Evolutionary conservation across 2,329 filamentous ascomycete genomes (phyloP), one percentile per base, ranked within the genome.

Genomic region (Metarhizium humberi): DNA sequence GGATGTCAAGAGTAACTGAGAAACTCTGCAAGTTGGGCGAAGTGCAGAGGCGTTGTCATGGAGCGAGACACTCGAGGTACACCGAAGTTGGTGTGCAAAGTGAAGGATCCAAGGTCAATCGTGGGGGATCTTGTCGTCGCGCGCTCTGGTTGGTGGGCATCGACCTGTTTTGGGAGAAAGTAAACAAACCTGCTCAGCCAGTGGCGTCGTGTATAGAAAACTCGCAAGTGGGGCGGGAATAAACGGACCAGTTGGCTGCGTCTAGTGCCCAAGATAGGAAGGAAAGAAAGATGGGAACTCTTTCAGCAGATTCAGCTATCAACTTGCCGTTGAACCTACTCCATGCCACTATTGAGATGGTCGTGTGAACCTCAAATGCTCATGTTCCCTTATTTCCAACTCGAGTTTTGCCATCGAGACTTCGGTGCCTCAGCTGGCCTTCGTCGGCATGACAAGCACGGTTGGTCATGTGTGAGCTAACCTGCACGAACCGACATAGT

Each of bases 131-230:
- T 53, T 43, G 48, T 53, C 58, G 56, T 54, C 50, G 36, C 57
- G 55, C 58, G 58, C 57, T 56, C 36, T 50, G 56, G 53, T 56
- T 53, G 53, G 60, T 61, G 50, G 34, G 42, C 3, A 43, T n/a
- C 20, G 8, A 46, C 11, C 65, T 64, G 62, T 65, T 69, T 69
- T 67, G 57, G 64, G 65, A 57, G 57, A 64, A 69, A 68, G 67
- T 69, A 69, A 69, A 69, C 67, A 69, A 69, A 69, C 59, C 59
- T 34, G 45, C 25, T 8, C 45, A 48, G 45, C 45, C 45, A 48
- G 25, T 48, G 32, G 32, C 25, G 25, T 7, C 10, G 32, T 34
- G 7, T 5, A 34, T 34, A 11, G 10, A 8, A 34, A 7, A 34
- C 6, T 11, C 32, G 32, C 7, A 34, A 34, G 32, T 34, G 32